phyloP scores from a whole-genome alignment of 225 moss, liverwort and hornwort genomes.

The Ulota crispa region DNA sequence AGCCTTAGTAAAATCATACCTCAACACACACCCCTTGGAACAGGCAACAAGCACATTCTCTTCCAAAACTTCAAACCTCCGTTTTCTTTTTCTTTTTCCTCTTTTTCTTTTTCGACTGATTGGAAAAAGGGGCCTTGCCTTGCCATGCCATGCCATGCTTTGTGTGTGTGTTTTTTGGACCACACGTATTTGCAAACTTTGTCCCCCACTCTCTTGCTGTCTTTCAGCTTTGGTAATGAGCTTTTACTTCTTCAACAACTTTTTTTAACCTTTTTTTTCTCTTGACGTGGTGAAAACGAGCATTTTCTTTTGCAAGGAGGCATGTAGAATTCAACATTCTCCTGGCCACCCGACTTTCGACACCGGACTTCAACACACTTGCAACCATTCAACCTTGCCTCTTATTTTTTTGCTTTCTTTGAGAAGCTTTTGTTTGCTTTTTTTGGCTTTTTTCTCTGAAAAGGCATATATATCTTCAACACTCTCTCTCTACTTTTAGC shows the following conservation, averaged over 20 bases:
- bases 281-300: conserved; percentile 44
- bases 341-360: conserved; percentile 39
- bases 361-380: conserved; percentile 44
- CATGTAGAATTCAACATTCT: conserved; percentile 35
- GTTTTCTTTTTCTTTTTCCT: conserved; percentile 28
- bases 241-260: conserved; percentile 53
- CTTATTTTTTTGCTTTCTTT: conserved; percentile 1
- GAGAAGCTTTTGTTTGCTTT: neutral
- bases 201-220: conserved; percentile 35
- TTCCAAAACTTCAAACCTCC: conserved; percentile 56
- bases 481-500: conserved; percentile 45
- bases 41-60: conserved; percentile 54
- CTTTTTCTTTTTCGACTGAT: conserved; percentile 36
- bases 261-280: conserved; percentile 33
- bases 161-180: too few species aligned
- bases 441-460: conserved; percentile 8
- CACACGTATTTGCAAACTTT: neutral
- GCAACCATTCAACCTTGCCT: conserved; percentile 18
- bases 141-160: conserved; percentile 22
- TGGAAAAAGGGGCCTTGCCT: conserved; percentile 18
- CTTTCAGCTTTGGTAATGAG: conserved; percentile 47
- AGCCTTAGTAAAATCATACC: conserved; percentile 66
- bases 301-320: conserved; percentile 40
- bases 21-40: conserved; percentile 54
- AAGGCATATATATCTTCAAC: conserved; percentile 25